Conservation (phyloP, 352 stramenopile genomes). For the Phytophthora multivora region DNA sequence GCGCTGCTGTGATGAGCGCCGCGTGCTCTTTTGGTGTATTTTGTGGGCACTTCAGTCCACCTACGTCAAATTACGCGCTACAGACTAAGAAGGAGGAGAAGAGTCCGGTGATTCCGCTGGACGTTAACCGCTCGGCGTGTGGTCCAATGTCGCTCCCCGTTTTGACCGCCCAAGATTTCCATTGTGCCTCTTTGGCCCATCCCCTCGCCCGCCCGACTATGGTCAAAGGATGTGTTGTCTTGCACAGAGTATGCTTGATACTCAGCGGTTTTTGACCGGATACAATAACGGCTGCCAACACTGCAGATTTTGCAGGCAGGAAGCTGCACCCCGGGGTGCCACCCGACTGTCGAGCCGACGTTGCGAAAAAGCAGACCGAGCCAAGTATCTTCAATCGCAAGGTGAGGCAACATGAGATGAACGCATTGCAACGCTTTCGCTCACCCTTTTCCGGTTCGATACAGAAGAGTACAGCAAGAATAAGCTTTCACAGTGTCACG, state of each 20-base stretch:
- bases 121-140: conserved; percentile 22
- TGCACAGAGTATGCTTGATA: background rate
- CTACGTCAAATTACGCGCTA: conserved; percentile 15
- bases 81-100: conserved; percentile 31
- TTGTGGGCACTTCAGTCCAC: conserved; percentile 14
- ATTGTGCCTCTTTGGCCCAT: conserved; percentile 26
- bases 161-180: conserved; percentile 20
- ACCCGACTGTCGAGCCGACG: too few species aligned
- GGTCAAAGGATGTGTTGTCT: conserved; percentile 25
- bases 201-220: background rate
- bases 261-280: too few species aligned
- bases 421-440: conserved; percentile 1
- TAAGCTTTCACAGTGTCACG: conserved; percentile 28
- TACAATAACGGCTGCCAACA: too few species aligned
- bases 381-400: conserved; percentile 12
- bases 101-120: conserved; percentile 23
- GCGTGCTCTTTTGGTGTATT: background rate
- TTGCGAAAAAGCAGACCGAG: too few species aligned
- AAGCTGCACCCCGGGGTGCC: too few species aligned
- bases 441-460: conserved; percentile 3
- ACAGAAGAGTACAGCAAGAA: conserved; percentile 31
- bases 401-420: conserved; percentile 6
- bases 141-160: conserved; percentile 8
- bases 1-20: background rate
- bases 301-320: too few species aligned